A percentile compares a stretch with the other conserved stretches of the same genome.
phyloP scores from a whole-genome alignment of 2,329 filamentous ascomycete species.

The Fusarium continuum region DNA sequence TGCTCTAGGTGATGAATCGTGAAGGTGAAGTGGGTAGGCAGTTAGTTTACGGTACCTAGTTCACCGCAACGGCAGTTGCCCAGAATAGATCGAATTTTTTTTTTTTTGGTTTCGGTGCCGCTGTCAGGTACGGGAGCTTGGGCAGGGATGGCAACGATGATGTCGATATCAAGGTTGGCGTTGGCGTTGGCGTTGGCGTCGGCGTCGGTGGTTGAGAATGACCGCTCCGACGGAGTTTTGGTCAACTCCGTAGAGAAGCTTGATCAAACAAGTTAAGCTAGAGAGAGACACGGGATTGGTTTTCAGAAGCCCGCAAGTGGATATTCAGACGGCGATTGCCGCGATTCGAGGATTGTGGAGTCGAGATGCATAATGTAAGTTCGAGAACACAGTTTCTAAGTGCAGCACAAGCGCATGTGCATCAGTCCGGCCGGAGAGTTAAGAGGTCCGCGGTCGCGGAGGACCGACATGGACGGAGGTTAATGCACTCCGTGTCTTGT shows the following conservation, averaged over 20 bases:
- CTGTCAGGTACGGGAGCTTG: constrained; percentile 12
- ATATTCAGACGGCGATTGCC: not conserved
- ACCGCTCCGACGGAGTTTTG: constrained; percentile 29
- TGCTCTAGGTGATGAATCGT: not conserved
- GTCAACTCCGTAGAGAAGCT: constrained; percentile 1
- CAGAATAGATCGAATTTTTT: constrained; percentile 4
- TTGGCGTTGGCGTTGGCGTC: constrained; percentile 10
- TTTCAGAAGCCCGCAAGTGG: constrained; percentile 6
- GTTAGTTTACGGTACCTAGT: constrained; percentile 14
- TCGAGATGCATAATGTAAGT: constrained; percentile 14
- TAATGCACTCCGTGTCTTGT: not conserved
- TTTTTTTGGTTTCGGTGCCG: not conserved
- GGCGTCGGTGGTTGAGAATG: constrained; percentile 21
- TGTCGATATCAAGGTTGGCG: constrained; percentile 21
- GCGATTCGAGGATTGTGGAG: too few species aligned
- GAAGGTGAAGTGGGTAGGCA: not conserved
- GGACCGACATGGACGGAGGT: not conserved
- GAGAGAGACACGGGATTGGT: constrained; percentile 7
- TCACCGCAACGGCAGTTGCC: constrained; percentile 14
- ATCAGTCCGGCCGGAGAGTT: not conserved
- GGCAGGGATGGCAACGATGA: not conserved
- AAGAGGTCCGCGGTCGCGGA: constrained; percentile 14
- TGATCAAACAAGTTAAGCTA: constrained; percentile 1
- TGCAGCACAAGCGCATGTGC: too few species aligned
- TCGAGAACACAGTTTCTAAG: constrained; percentile 16